A percentile compares a stretch with the other conserved stretches of the same genome.
Evolutionary conservation across 352 stramenopile genomes (phyloP).

Genomic region (Nothophytophthora sp.): DNA sequence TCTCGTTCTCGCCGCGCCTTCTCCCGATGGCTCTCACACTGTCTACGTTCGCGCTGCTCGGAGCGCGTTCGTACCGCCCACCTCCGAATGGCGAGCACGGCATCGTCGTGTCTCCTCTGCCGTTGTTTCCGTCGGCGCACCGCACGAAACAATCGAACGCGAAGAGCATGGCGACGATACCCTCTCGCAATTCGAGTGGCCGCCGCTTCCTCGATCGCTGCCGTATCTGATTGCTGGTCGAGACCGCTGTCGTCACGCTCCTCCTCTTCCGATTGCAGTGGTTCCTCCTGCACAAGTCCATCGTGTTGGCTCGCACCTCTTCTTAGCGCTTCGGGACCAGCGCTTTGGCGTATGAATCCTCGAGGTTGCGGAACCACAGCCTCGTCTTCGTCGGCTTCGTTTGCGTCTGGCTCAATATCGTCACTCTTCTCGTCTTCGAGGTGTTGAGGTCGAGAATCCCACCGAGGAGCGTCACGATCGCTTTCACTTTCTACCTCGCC

Average conservation of each 20-base stretch:
- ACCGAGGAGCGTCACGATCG: neutral
- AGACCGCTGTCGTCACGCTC: neutral
- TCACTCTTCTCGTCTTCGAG: conserved; percentile 12
- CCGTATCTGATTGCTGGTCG: no score
- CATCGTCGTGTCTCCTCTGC: conserved; percentile 6
- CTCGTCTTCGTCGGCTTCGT: no score
- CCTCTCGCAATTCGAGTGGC: conserved; percentile 31
- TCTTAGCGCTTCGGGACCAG: no score
- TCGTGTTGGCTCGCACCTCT: no score
- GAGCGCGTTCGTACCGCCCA: conserved; percentile 41
- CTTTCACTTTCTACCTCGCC: conserved; percentile 1
- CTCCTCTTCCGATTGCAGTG: neutral
- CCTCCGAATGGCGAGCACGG: conserved; percentile 35
- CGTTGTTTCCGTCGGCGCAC: conserved; percentile 4
- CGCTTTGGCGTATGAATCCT: no score
- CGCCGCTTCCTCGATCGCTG: conserved; percentile 17
- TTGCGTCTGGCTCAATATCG: conserved; percentile 1
- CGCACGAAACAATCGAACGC: conserved; percentile 5
- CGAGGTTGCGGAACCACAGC: no score
- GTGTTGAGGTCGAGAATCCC: no score
- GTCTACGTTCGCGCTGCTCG: conserved; percentile 13
- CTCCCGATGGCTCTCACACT: conserved; percentile 1
- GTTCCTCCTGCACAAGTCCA: conserved; percentile 4
- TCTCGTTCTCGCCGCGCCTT: conserved; percentile 5
- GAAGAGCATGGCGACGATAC: conserved; percentile 16